phyloP scores from a whole-genome alignment of 805 yeast genomes.

The Kazachstania martiniae region DNA sequence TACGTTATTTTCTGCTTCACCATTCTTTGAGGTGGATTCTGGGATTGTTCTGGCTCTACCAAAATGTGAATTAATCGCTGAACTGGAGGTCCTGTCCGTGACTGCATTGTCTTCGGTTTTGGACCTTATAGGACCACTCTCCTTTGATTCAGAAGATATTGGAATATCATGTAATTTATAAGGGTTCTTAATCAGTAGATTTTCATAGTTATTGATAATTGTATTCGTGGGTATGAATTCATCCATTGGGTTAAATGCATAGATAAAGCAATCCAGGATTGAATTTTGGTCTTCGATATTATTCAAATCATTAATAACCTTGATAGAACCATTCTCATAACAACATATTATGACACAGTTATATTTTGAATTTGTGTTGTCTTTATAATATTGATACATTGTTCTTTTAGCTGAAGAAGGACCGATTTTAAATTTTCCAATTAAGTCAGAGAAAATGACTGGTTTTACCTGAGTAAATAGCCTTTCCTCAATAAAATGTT shows the following conservation, averaged over 20 bases:
- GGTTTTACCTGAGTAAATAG: constrained; percentile 20
- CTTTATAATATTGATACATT: constrained; percentile 22
- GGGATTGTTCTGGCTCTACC: constrained; percentile 7
- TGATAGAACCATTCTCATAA: constrained; percentile 11
- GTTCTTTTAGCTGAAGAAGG: constrained; percentile 19
- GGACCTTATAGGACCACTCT: neutral
- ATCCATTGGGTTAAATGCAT: constrained; percentile 26
- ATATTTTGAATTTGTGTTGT: constrained; percentile 14
- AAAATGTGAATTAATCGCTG: no score
- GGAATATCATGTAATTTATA: constrained; percentile 4
- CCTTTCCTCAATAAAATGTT: constrained; percentile 13
- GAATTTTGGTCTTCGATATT: constrained; percentile 9
- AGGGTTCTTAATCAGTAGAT: constrained; percentile 14
- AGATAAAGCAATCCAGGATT: constrained; percentile 23
- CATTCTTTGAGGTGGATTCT: neutral
- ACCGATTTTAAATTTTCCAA: constrained; percentile 14
- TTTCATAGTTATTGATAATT: constrained; percentile 9
- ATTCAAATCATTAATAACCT: constrained; percentile 14
- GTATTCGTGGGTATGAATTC: constrained; percentile 15
- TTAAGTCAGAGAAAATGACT: constrained; percentile 22
- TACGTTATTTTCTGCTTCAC: neutral
- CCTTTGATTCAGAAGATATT: neutral
- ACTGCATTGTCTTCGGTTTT: constrained; percentile 4
- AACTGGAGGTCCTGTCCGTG: constrained; percentile 1
- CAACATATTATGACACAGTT: constrained; percentile 21